A percentile compares a stretch with the other conserved stretches of the same genome.
Conservation (phyloP, 768 basidiomycete genomes). For the Lactarius hengduanensis region DNA sequence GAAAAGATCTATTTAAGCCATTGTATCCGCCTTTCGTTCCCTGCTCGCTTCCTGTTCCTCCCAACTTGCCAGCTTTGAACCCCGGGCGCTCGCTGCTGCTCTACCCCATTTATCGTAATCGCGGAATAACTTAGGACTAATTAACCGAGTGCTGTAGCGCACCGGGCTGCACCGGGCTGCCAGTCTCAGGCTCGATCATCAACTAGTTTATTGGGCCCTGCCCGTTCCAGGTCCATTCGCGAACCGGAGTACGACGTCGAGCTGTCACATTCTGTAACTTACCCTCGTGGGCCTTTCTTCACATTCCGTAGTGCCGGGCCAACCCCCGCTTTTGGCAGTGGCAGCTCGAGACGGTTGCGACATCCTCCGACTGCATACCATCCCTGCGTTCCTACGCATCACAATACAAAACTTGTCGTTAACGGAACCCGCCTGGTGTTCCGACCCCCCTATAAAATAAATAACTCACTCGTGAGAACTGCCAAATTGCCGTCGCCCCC, state of each 20-base stretch:
- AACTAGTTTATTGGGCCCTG: neutral
- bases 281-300: neutral
- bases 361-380: slow-evolving; percentile 8
- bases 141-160: neutral
- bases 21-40: neutral
- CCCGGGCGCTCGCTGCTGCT: neutral
- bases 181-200: neutral
- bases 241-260: neutral
- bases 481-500: neutral
- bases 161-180: neutral
- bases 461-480: slow-evolving; percentile 15
- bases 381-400: neutral
- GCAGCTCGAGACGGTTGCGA: neutral
- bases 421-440: slow-evolving; percentile 8
- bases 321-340: neutral
- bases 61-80: neutral
- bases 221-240: neutral
- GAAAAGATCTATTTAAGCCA: neutral
- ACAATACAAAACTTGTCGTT: slow-evolving; percentile 6
- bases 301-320: neutral
- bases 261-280: neutral
- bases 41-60: neutral
- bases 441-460: neutral
- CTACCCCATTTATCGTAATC: neutral
- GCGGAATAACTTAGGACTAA: too few species aligned